Evolutionary conservation across 345 rosid genomes (phyloP).

Genomic region (Acer saccharum): DNA sequence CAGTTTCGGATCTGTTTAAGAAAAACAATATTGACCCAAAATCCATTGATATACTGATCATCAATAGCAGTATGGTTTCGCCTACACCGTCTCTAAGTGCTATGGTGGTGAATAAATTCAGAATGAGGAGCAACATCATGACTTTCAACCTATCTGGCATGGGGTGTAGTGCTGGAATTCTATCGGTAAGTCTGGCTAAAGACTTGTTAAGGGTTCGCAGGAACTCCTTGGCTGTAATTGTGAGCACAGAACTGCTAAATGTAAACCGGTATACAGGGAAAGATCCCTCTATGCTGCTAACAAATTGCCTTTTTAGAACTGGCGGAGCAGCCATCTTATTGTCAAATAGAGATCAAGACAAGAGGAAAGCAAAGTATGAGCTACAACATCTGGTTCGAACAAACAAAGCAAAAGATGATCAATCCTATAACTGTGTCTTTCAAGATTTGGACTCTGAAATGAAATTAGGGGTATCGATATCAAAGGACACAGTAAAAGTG

Average conservation of each 20-base stretch:
- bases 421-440: constrained; percentile 40
- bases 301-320: constrained; percentile 68
- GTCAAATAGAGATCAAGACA: constrained; percentile 47
- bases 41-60: constrained; percentile 57
- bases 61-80: constrained; percentile 51
- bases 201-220: constrained; percentile 53
- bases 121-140: constrained; percentile 58
- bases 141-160: constrained; percentile 72
- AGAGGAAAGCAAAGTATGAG: constrained; percentile 47
- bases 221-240: constrained; percentile 53
- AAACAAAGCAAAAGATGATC: constrained; percentile 46
- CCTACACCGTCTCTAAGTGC: constrained; percentile 65
- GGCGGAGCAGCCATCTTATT: constrained; percentile 63
- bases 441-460: constrained; percentile 26
- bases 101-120: constrained; percentile 54
- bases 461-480: constrained; percentile 44
- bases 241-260: constrained; percentile 52
- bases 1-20: constrained; percentile 41
- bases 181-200: constrained; percentile 56
- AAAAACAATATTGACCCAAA: constrained; percentile 41
- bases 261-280: constrained; percentile 56
- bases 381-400: constrained; percentile 49
- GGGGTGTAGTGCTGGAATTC: constrained; percentile 66
- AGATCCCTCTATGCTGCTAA: constrained; percentile 58
- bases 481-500: constrained; percentile 50